These are phyloP conservation scores for Fusarium oligoseptatum DNA, from an alignment of 2,329 filamentous ascomycete species.

Conservation along the genomic window DNA sequence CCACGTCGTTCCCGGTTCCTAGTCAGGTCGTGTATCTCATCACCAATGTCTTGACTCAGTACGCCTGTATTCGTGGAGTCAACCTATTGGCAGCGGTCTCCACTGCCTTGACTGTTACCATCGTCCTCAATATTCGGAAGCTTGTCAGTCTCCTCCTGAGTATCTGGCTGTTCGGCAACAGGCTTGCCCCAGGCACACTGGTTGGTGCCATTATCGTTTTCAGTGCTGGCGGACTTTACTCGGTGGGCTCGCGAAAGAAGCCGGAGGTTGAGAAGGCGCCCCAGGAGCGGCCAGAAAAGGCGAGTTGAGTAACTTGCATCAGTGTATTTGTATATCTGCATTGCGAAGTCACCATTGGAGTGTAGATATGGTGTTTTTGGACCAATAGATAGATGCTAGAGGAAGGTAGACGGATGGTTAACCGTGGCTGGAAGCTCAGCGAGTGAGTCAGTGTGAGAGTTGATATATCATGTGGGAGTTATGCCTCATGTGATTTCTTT, in stretches of 20 bases:
- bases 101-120: conserved; percentile 94
- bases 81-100: conserved; percentile 92
- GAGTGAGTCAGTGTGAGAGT: too few relatives aligned
- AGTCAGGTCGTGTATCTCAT: conserved; percentile 78
- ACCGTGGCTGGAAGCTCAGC: too few relatives aligned
- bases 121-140: conserved; percentile 95
- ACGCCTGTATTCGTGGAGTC: conserved; percentile 94
- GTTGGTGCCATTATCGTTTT: conserved; percentile 89
- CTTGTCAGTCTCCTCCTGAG: conserved; percentile 90
- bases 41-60: conserved; percentile 89
- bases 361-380: conserved; percentile 24
- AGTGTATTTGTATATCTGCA: not conserved
- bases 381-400: not conserved
- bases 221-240: conserved; percentile 90
- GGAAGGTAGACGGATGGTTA: not conserved
- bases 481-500: too few relatives aligned
- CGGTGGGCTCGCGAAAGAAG: conserved; percentile 70
- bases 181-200: conserved; percentile 80
- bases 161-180: conserved; percentile 94
- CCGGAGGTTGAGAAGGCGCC: conserved; percentile 19
- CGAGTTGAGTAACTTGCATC: conserved; percentile 24
- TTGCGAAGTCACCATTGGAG: not conserved
- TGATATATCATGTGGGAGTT: too few relatives aligned
- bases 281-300: conserved; percentile 26
- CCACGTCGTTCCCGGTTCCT: conserved; percentile 59